Conservation (phyloP, 768 basidiomycete species). For the Termitomyces sp. region DNA sequence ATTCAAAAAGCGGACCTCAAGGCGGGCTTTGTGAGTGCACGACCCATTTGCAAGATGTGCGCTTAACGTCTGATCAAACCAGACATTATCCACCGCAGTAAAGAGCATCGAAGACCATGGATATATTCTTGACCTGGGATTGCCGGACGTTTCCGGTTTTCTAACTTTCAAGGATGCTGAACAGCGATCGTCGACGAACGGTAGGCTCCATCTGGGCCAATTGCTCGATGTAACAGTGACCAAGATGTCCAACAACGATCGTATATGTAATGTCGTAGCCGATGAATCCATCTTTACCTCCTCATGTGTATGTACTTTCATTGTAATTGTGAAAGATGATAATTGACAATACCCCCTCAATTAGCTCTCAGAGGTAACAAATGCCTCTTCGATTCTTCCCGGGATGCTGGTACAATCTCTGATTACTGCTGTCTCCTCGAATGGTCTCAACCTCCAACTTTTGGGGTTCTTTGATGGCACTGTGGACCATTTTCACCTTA, state of each 20-base stretch:
- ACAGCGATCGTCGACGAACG: slow-evolving; percentile 25
- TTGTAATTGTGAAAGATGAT: not conserved
- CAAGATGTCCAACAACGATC: slow-evolving; percentile 68
- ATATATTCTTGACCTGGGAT: slow-evolving; percentile 82
- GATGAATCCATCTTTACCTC: slow-evolving; percentile 43
- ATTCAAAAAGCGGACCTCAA: slow-evolving; percentile 75
- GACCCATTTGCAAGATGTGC: not conserved
- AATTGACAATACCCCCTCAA: not conserved
- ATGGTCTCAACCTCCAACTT: slow-evolving; percentile 82
- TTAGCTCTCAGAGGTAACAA: slow-evolving; percentile 73
- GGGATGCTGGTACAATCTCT: slow-evolving; percentile 78
- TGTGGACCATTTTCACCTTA: slow-evolving; percentile 75
- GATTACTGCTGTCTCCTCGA: slow-evolving; percentile 67
- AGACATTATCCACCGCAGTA: slow-evolving; percentile 75
- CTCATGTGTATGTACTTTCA: slow-evolving; percentile 43
- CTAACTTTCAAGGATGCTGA: slow-evolving; percentile 70
- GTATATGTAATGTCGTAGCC: slow-evolving; percentile 66
- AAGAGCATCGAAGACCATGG: slow-evolving; percentile 93
- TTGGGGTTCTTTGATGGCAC: slow-evolving; percentile 92
- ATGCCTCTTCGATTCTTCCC: slow-evolving; percentile 79
- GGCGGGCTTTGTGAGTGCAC: slow-evolving; percentile 61
- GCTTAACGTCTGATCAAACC: slow-evolving; percentile 10
- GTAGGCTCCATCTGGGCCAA: slow-evolving; percentile 53
- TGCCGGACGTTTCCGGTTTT: slow-evolving; percentile 78
- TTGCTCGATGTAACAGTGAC: slow-evolving; percentile 63